Evolutionary conservation across 1,284 basidiomycete genomes (phyloP).

Genomic region (Termitomyces sp.): DNA sequence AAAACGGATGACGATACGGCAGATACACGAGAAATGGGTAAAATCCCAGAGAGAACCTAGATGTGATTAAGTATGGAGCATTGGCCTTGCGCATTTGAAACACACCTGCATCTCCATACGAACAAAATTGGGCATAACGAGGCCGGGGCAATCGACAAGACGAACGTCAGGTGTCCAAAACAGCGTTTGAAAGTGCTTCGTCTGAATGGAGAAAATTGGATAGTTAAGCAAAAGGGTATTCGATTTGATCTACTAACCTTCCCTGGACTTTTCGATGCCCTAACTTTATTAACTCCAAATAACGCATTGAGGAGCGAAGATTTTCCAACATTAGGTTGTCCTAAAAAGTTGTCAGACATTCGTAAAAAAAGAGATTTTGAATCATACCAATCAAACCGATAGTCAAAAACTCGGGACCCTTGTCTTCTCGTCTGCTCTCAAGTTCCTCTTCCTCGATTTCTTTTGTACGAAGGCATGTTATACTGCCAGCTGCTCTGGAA

Average conservation of each 20-base stretch:
- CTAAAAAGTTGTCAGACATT: slow-evolving; percentile 31
- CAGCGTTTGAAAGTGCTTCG: slow-evolving; percentile 90
- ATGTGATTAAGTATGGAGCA: background rate
- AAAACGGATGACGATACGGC: slow-evolving; percentile 75
- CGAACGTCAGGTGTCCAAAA: slow-evolving; percentile 81
- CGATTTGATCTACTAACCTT: slow-evolving; percentile 54
- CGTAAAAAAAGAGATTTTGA: slow-evolving; percentile 2
- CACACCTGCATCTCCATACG: slow-evolving; percentile 77
- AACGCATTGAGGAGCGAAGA: slow-evolving; percentile 87
- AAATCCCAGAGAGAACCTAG: slow-evolving; percentile 70
- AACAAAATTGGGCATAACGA: slow-evolving; percentile 76
- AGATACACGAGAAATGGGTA: slow-evolving; percentile 87
- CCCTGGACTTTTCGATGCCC: slow-evolving; percentile 86
- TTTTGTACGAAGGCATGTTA: slow-evolving; percentile 25
- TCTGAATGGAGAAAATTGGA: slow-evolving; percentile 39
- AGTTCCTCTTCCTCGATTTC: slow-evolving; percentile 29
- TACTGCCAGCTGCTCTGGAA: slow-evolving; percentile 34
- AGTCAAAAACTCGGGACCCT: slow-evolving; percentile 62
- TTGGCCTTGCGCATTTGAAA: slow-evolving; percentile 8
- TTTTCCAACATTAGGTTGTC: slow-evolving; percentile 93
- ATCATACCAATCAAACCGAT: slow-evolving; percentile 75
- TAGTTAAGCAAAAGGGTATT: background rate
- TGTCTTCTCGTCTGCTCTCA: slow-evolving; percentile 20
- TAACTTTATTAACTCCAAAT: slow-evolving; percentile 77
- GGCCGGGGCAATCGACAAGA: slow-evolving; percentile 81